Evolutionary conservation across 306 rosid genomes (phyloP), one percentile per base, ranked within the genome.

Genomic region (Casuarina cunninghamiana): DNA sequence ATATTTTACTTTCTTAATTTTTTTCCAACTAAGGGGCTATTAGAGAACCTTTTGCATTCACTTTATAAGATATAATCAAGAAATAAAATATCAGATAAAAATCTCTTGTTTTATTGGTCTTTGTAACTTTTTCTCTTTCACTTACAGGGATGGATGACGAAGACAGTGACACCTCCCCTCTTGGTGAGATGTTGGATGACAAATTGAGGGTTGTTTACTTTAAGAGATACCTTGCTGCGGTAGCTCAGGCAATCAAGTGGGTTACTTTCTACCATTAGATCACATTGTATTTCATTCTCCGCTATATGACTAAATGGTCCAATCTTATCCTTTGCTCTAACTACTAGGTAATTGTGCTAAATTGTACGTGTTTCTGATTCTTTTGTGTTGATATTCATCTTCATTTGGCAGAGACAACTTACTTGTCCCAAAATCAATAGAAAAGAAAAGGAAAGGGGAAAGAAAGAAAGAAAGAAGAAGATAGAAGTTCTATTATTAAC

Each of bases 121-220:
- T 53, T 51, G 70, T 19, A 26, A 43, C 50, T 62, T 51, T 77
- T n/a, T 39, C 71, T 37, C 15, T 63, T 41, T n/a, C 38, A 11
- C 74, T 85, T 72, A 42, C 84, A 94, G 98, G 98, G 60, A 88
- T 94, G 97, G 98, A 94, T 88, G 98, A 94, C 44, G 95, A 92
- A 80, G 90, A 94, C 19, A 39, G 86, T 74, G 96, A 87, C 35
- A 74, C 58, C 42, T 50, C 83, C 72, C 83, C 92, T 39, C 89
- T 94, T 48, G 82, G 89, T 57, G 97, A 87, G 83, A 90, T 87
- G 86, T 84, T 94, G 39, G 93, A 94, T 86, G 97, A 94, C 83
- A 90, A 90, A 86, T 75, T 87, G 83, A 90, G 98, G 81, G 90
- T 92, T 63, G 44, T 84, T 70, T 94, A 85, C 87, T 94, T 16